Conservation (phyloP, 2,329 filamentous ascomycete genomes). For the Seiridium unicorne region DNA sequence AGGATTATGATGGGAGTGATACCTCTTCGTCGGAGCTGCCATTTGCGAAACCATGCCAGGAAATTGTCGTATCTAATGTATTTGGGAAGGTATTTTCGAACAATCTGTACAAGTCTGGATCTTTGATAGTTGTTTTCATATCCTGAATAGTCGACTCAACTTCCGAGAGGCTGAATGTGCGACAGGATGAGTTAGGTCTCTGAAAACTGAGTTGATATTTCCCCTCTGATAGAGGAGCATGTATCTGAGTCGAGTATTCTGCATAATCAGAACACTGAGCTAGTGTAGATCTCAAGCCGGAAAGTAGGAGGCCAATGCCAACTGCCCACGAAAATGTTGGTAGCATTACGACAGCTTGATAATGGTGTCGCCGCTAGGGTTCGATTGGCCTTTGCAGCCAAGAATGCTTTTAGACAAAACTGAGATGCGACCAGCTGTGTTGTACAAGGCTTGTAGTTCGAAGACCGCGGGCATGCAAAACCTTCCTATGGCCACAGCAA, state of each 20-base stretch:
- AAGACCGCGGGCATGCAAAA: no score
- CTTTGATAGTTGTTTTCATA: constrained; percentile 37
- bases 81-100: constrained; percentile 86
- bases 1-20: constrained; percentile 13
- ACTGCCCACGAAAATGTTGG: not conserved
- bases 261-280: constrained; percentile 11
- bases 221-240: constrained; percentile 8
- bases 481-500: no score
- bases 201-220: constrained; percentile 9
- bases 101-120: constrained; percentile 69
- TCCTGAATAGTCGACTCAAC: constrained; percentile 66
- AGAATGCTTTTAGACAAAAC: no score
- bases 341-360: not conserved
- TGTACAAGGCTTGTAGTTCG: no score
- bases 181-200: constrained; percentile 43
- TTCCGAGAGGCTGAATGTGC: constrained; percentile 67
- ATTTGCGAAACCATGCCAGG: constrained; percentile 67
- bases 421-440: no score
- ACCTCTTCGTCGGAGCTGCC: constrained; percentile 35
- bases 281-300: not conserved
- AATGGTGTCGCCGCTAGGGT: not conserved
- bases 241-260: constrained; percentile 6
- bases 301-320: not conserved
- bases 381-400: no score
- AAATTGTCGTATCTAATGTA: constrained; percentile 77